Evolutionary conservation across 768 basidiomycete genomes (phyloP).

Genomic region (Amanita rimosa): DNA sequence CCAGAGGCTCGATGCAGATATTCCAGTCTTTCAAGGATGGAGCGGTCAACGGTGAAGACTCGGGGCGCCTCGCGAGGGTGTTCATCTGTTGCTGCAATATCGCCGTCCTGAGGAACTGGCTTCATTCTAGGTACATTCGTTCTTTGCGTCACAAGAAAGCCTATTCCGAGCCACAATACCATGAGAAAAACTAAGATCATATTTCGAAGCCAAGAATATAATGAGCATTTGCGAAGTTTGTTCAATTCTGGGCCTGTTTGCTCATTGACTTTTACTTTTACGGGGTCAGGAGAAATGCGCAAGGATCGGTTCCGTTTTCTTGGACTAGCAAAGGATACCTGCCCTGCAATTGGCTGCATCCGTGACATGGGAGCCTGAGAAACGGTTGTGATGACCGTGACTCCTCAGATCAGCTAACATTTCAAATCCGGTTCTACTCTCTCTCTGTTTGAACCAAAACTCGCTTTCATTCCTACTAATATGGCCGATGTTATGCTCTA

Average conservation of each 20-base stretch:
- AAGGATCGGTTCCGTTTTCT: neutral
- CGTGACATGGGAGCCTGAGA: neutral
- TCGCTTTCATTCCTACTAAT: no score
- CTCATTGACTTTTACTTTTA: neutral
- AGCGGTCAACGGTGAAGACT: conserved; percentile 15
- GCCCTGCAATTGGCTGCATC: neutral
- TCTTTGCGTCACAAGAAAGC: neutral
- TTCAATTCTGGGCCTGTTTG: neutral
- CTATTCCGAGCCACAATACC: neutral
- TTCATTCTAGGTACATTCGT: neutral
- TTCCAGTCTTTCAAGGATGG: conserved; percentile 16
- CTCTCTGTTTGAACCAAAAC: no score
- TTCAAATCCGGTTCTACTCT: neutral
- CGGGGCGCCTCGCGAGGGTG: neutral
- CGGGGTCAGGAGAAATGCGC: neutral
- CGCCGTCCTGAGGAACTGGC: neutral
- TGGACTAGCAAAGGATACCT: neutral
- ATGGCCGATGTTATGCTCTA: no score
- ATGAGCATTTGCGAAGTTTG: neutral
- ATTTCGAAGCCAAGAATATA: neutral
- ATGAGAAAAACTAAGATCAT: neutral
- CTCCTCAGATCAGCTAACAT: no score
- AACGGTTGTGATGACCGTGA: no score
- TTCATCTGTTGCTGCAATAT: neutral
- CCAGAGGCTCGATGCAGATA: conserved; percentile 12